Conservation (phyloP, 2,329 filamentous ascomycete genomes). For the Aspergillus bombycis region DNA sequence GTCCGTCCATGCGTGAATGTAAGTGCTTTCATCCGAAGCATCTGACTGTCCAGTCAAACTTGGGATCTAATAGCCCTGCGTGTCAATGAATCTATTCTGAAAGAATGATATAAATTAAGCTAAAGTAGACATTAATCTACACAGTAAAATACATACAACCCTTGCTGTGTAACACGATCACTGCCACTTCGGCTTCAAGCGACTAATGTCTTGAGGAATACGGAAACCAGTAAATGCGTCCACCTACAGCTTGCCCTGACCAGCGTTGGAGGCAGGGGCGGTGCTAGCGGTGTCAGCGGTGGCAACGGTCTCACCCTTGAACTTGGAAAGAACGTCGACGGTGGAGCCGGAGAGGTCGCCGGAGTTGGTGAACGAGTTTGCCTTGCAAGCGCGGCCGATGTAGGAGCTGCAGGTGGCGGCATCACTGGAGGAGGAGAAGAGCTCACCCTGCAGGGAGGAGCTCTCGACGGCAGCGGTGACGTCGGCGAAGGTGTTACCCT, state of each 20-base stretch:
- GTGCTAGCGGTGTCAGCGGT: conserved; percentile 41
- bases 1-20: no score
- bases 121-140: background rate
- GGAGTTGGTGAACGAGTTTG: conserved; percentile 51
- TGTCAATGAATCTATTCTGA: background rate
- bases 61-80: background rate
- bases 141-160: background rate
- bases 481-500: conserved; percentile 63
- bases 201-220: background rate
- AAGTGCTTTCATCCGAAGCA: background rate
- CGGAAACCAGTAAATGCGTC: background rate
- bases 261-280: conserved; percentile 44
- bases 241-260: conserved; percentile 49
- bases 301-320: conserved; percentile 58
- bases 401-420: conserved; percentile 45
- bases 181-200: background rate
- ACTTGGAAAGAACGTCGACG: conserved; percentile 53
- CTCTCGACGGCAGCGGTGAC: conserved; percentile 49
- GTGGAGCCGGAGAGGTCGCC: conserved; percentile 44
- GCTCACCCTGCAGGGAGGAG: conserved; percentile 38
- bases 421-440: conserved; percentile 41
- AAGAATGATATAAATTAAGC: background rate
- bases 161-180: background rate
- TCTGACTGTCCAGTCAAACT: background rate
- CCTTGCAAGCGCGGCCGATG: conserved; percentile 56